Percentiles rank a stretch among this genome's conserved stretches.
These are phyloP conservation scores for Gossypium raimondii DNA, from an alignment of 345 rosid species.

Conservation along the genomic window DNA sequence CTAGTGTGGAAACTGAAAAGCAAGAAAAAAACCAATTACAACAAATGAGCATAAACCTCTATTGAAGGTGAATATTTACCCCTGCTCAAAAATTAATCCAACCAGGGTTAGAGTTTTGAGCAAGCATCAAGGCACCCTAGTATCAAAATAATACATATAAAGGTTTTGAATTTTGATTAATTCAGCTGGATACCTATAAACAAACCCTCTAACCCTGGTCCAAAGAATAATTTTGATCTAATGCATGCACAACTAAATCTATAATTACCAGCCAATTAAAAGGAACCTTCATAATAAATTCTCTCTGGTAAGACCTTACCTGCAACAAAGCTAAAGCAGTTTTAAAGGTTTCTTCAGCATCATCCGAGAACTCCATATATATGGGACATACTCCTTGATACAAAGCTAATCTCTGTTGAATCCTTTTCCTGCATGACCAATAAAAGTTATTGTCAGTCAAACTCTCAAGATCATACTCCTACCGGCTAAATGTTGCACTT, in stretches of 20 bases:
- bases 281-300: neutral
- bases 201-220: neutral
- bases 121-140: neutral
- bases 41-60: too few relatives aligned
- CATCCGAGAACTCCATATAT: conserved; percentile 85
- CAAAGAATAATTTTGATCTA: neutral
- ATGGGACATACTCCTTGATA: conserved; percentile 97
- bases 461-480: neutral
- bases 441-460: conserved; percentile 8
- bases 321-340: conserved; percentile 66
- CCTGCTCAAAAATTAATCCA: neutral
- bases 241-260: neutral
- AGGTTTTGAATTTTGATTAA: neutral
- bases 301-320: conserved; percentile 33
- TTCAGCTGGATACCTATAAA: neutral
- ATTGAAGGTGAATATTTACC: too few relatives aligned
- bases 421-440: conserved; percentile 59
- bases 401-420: conserved; percentile 81
- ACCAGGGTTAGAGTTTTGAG: neutral
- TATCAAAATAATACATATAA: too few relatives aligned
- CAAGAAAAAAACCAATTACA: neutral
- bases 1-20: neutral
- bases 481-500: neutral
- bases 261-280: neutral
- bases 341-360: conserved; percentile 84